phyloP scores from a whole-genome alignment of 2,329 filamentous ascomycete species.

The Pestalotiopsis sp. region DNA sequence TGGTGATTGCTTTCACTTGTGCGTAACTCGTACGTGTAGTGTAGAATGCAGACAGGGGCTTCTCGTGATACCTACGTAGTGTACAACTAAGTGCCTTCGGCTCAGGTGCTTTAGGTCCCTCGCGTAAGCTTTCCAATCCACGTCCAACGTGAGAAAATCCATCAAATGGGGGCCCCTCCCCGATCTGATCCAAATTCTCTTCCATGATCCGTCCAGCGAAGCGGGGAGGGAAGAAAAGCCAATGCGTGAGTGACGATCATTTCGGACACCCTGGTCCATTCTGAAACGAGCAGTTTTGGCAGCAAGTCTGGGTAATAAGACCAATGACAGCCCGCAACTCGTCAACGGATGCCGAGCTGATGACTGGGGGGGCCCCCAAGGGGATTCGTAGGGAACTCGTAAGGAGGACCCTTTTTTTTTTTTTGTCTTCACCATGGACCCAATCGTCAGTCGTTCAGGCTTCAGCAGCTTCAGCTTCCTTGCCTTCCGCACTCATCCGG shows the following conservation, averaged over 20 bases:
- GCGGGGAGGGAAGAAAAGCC: background rate
- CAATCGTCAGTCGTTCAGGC: background rate
- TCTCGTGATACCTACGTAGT: background rate
- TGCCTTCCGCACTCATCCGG: background rate
- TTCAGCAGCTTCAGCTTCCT: background rate
- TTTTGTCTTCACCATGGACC: background rate
- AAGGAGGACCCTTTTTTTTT: background rate
- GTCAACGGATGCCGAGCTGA: background rate
- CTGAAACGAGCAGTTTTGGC: conserved; percentile 5
- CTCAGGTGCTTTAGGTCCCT: background rate
- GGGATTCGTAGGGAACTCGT: background rate
- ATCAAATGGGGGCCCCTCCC: background rate
- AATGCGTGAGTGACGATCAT: background rate
- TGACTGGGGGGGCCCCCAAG: background rate
- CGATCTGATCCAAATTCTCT: background rate
- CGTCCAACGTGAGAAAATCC: background rate
- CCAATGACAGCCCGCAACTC: conserved; percentile 1
- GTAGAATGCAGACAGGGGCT: too few species aligned
- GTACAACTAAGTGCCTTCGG: background rate
- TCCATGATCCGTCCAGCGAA: background rate
- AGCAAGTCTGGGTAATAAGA: background rate
- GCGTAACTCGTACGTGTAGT: too few species aligned
- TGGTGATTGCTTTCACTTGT: too few species aligned
- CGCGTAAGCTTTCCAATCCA: background rate
- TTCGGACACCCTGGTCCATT: background rate